Percentiles rank a stretch among this genome's conserved stretches.
phyloP scores from a whole-genome alignment of 257 asterid genomes.

The Eustoma russellianum region DNA sequence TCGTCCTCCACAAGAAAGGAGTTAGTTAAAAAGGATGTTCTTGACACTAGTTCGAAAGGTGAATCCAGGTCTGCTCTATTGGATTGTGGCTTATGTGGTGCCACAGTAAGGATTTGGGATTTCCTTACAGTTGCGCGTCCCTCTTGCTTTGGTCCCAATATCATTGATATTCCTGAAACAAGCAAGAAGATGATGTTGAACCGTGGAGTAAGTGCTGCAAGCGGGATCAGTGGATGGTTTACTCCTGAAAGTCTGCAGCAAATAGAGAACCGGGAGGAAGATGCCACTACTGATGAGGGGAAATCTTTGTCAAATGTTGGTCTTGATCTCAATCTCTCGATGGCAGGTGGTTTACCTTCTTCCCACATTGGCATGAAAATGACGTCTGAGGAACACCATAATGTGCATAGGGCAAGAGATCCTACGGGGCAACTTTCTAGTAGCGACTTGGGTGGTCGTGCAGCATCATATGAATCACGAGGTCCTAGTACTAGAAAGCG shows the following conservation, averaged over 20 bases:
- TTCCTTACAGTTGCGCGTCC: slow-evolving; percentile 80
- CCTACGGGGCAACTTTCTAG: slow-evolving; percentile 75
- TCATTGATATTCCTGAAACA: slow-evolving; percentile 66
- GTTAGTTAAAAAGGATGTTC: slow-evolving; percentile 33
- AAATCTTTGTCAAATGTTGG: slow-evolving; percentile 74
- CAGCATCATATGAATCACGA: slow-evolving; percentile 88
- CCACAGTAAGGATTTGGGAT: slow-evolving; percentile 92
- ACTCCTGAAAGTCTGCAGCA: slow-evolving; percentile 68
- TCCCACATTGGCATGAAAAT: slow-evolving; percentile 47
- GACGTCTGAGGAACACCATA: slow-evolving; percentile 44
- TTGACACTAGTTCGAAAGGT: slow-evolving; percentile 48
- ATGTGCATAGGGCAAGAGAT: slow-evolving; percentile 45
- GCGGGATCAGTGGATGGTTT: slow-evolving; percentile 96
- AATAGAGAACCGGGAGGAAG: slow-evolving; percentile 74
- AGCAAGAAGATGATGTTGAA: slow-evolving; percentile 82
- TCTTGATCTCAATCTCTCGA: slow-evolving; percentile 73
- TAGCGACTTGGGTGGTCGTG: slow-evolving; percentile 97
- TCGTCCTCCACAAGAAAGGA: slow-evolving; percentile 57
- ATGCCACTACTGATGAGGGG: slow-evolving; percentile 73
- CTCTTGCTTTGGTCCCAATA: slow-evolving; percentile 63
- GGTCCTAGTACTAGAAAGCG: slow-evolving; percentile 96
- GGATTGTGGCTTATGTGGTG: slow-evolving; percentile 98
- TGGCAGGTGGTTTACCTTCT: slow-evolving; percentile 76
- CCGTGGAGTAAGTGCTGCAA: slow-evolving; percentile 96
- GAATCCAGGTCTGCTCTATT: slow-evolving; percentile 78